phyloP scores from a whole-genome alignment of 257 asterid genomes.

The Solanum acaule region DNA sequence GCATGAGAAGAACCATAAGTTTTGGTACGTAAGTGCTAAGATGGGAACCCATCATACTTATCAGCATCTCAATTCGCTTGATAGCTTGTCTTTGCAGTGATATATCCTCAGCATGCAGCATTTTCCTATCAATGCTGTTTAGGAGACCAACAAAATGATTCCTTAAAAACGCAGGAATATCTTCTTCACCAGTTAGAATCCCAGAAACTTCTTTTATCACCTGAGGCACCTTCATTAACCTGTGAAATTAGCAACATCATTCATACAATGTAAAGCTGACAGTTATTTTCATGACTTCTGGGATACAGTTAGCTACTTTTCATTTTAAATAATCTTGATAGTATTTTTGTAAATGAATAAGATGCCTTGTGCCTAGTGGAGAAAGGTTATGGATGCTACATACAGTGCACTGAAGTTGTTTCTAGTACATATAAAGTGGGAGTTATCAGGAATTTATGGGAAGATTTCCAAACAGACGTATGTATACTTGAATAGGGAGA shows the following conservation, averaged over 20 bases:
- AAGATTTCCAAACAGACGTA: neutral
- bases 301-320: neutral
- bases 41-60: conserved; percentile 81
- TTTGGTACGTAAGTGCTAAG: conserved; percentile 88
- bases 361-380: neutral
- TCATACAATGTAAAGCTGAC: neutral
- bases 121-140: conserved; percentile 82
- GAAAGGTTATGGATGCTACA: neutral
- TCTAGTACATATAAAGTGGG: neutral
- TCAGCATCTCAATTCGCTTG: conserved; percentile 78
- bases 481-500: neutral
- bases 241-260: conserved; percentile 17
- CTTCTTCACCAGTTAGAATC: conserved; percentile 67
- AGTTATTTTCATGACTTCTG: neutral
- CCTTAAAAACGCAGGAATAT: conserved; percentile 80
- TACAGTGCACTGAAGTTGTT: neutral
- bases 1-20: conserved; percentile 98
- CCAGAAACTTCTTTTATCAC: conserved; percentile 74
- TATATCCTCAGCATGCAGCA: conserved; percentile 74
- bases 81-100: conserved; percentile 82
- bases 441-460: neutral
- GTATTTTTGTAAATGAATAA: neutral
- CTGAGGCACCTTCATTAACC: conserved; percentile 78
- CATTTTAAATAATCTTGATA: neutral
- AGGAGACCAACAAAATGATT: conserved; percentile 81